These are phyloP conservation scores for Xylaria sp. DNA, from an alignment of 2,329 filamentous ascomycete genomes.

Conservation along the genomic window DNA sequence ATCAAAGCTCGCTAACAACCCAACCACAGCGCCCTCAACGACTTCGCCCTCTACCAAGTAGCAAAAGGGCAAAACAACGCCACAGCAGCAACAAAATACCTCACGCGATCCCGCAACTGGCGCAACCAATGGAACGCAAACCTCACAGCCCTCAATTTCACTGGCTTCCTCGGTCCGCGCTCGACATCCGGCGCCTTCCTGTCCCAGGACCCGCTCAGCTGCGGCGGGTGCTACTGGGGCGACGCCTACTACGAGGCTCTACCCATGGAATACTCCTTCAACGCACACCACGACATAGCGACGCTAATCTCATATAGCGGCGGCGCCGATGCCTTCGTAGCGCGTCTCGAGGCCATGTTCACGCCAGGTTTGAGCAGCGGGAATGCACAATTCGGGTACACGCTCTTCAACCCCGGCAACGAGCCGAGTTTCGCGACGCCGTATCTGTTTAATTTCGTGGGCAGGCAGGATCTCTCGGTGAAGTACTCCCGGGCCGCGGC, in stretches of 20 bases:
- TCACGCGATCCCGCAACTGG: constrained; percentile 74
- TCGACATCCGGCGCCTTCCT: constrained; percentile 61
- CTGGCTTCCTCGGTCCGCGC: constrained; percentile 74
- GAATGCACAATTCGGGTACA: constrained; percentile 58
- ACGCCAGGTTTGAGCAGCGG: constrained; percentile 59
- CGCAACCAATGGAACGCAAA: constrained; percentile 76
- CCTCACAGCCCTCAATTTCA: constrained; percentile 68
- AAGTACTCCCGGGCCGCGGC: constrained; percentile 68
- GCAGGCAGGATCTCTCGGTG: constrained; percentile 71
- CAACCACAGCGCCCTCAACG: constrained; percentile 64
- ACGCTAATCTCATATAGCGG: constrained; percentile 65
- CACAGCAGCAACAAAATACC: constrained; percentile 66
- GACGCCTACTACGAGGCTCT: constrained; percentile 70
- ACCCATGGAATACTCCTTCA: constrained; percentile 75
- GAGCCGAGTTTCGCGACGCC: constrained; percentile 74
- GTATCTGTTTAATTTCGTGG: constrained; percentile 76
- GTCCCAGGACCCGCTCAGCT: constrained; percentile 66
- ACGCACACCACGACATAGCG: constrained; percentile 73
- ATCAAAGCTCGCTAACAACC: neutral
- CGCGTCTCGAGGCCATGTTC: constrained; percentile 71
- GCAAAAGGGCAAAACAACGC: constrained; percentile 66
- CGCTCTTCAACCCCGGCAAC: constrained; percentile 68
- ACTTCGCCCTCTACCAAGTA: constrained; percentile 74
- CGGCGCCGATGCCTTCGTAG: constrained; percentile 65
- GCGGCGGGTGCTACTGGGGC: constrained; percentile 74